These are phyloP conservation scores for Maudiozyma turicensis DNA, from an alignment of 805 yeast species.

Conservation along the genomic window DNA sequence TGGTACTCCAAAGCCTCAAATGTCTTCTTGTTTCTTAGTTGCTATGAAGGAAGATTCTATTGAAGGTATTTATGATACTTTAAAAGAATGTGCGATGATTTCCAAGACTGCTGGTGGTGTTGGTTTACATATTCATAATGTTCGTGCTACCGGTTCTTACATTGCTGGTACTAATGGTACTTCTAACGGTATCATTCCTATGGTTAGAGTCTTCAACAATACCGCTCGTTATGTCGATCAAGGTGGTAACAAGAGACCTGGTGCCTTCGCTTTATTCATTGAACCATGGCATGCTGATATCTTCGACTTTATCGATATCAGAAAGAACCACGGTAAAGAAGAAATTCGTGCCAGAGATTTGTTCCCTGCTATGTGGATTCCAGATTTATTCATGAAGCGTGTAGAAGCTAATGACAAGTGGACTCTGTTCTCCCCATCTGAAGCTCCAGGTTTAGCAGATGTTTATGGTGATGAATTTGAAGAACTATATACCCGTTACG, in stretches of 20 bases:
- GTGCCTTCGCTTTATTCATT: conserved; percentile 84
- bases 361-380: conserved; percentile 86
- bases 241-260: conserved; percentile 96
- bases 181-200: conserved; percentile 85
- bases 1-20: conserved; percentile 71
- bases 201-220: conserved; percentile 86
- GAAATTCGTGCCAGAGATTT: conserved; percentile 86
- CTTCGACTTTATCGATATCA: conserved; percentile 70
- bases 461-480: conserved; percentile 77
- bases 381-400: conserved; percentile 86
- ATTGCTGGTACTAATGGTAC: conserved; percentile 88
- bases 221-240: conserved; percentile 95
- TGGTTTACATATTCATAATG: conserved; percentile 78
- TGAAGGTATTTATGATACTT: conserved; percentile 84
- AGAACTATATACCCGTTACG: conserved; percentile 59
- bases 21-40: conserved; percentile 87
- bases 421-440: conserved; percentile 83
- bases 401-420: conserved; percentile 73
- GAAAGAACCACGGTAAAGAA: conserved; percentile 92
- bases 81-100: conserved; percentile 78
- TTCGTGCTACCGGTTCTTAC: conserved; percentile 73
- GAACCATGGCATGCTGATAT: conserved; percentile 97
- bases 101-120: conserved; percentile 93
- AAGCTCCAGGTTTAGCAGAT: conserved; percentile 75
- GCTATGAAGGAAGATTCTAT: conserved; percentile 90